These are phyloP conservation scores for Penicillium cataractarum DNA, from an alignment of 495 filamentous ascomycete species.

Conservation along the genomic window DNA sequence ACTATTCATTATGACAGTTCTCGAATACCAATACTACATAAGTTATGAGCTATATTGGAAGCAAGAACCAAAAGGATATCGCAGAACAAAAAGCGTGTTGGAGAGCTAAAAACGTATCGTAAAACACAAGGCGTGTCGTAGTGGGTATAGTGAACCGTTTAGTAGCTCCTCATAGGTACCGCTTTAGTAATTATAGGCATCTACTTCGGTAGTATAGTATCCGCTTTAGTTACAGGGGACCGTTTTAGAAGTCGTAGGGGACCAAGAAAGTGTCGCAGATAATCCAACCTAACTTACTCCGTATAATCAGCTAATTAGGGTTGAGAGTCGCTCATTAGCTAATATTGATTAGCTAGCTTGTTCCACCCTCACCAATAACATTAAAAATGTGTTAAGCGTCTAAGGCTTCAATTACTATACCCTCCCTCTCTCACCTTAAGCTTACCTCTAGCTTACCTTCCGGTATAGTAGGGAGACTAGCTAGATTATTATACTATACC, in stretches of 20 bases:
- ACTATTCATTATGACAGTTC: background rate
- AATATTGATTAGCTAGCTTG: no score
- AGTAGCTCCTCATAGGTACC: background rate
- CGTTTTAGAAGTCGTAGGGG: background rate
- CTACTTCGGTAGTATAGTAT: constrained; percentile 3
- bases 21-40: background rate
- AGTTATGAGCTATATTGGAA: background rate
- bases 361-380: background rate
- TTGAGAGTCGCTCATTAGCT: no score
- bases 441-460: background rate
- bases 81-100: background rate
- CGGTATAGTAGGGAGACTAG: background rate
- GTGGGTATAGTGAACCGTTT: background rate
- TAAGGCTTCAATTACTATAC: background rate
- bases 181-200: background rate
- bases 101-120: background rate
- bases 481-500: background rate
- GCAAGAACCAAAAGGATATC: background rate
- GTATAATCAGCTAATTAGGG: background rate
- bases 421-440: background rate
- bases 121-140: background rate
- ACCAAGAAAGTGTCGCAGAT: background rate
- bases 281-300: background rate
- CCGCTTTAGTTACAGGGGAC: background rate
- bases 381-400: background rate